Evolutionary conservation across 148 eudicot species (phyloP).

Genomic region (Vaccinium myrtillus): DNA sequence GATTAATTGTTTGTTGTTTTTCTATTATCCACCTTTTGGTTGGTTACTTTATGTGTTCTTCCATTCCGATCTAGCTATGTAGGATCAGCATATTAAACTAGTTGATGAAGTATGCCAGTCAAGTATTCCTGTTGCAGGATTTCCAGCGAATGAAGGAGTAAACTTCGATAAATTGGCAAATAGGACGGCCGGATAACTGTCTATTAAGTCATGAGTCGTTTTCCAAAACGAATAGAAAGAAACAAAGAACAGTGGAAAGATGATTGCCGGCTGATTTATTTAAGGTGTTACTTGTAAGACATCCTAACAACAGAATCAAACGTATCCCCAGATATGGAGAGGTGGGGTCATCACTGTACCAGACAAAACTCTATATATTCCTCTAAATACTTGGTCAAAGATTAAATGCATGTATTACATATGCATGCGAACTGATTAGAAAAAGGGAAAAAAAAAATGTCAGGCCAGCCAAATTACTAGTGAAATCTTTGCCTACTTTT

Average conservation of each 20-base stretch:
- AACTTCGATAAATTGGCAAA: background rate
- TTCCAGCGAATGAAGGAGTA: background rate
- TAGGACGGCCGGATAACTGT: background rate
- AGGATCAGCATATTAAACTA: background rate
- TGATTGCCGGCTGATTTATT: slow-evolving; percentile 5
- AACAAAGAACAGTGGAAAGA: too few species aligned
- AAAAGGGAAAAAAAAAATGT: background rate
- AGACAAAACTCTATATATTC: background rate
- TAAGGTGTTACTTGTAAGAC: background rate
- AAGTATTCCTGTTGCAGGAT: background rate
- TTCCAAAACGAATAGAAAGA: background rate
- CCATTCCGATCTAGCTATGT: background rate
- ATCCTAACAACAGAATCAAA: background rate
- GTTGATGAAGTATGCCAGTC: background rate
- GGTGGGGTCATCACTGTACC: background rate
- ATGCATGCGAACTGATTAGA: background rate
- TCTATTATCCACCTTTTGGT: background rate
- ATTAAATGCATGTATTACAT: background rate
- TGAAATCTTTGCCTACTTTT: background rate
- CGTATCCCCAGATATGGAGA: background rate
- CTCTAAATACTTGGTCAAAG: background rate
- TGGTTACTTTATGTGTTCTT: background rate
- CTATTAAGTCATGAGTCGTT: background rate
- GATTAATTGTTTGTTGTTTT: background rate
- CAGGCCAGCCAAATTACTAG: background rate